Percentiles rank a stretch among this genome's conserved stretches.
Evolutionary conservation across 495 filamentous ascomycete genomes (phyloP).

Genomic region (Tuber calosporum): DNA sequence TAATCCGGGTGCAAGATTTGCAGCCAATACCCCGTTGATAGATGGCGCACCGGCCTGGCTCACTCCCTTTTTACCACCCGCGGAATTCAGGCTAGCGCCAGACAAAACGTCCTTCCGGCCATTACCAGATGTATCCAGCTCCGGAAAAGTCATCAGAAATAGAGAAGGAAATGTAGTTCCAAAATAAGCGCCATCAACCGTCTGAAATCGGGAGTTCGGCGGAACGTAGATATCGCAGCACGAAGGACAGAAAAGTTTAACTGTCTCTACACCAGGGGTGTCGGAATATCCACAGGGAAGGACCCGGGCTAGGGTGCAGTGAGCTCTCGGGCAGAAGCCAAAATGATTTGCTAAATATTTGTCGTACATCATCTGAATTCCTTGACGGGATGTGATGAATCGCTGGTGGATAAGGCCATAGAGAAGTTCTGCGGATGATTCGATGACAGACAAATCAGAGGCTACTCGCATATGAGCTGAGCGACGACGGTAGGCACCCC

Average conservation of each 20-base stretch:
- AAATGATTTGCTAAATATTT: conserved; percentile 97
- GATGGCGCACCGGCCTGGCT: conserved; percentile 41
- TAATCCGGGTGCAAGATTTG: conserved; percentile 80
- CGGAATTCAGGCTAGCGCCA: conserved; percentile 44
- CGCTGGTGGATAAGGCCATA: conserved; percentile 98
- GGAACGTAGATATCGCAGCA: conserved; percentile 97
- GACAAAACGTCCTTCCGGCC: conserved; percentile 41
- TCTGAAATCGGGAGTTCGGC: conserved; percentile 93
- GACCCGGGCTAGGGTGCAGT: conserved; percentile 78
- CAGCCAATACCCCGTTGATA: conserved; percentile 76
- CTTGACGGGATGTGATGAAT: conserved; percentile 93
- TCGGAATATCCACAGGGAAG: conserved; percentile 89
- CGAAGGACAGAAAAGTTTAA: conserved; percentile 94
- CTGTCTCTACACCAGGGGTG: conserved; percentile 90
- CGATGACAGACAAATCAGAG: conserved; percentile 86
- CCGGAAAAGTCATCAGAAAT: conserved; percentile 97
- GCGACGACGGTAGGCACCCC: conserved; percentile 54
- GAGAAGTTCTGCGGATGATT: conserved; percentile 91
- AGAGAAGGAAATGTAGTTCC: conserved; percentile 88
- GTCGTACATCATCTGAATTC: conserved; percentile 97
- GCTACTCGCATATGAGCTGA: conserved; percentile 79
- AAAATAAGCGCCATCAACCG: conserved; percentile 97
- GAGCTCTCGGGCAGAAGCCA: conserved; percentile 80
- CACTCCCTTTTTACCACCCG: conserved; percentile 45
- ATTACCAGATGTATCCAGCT: conserved; percentile 61